phyloP scores from a whole-genome alignment of 495 filamentous ascomycete genomes.

The Xylaria flabelliformis region DNA sequence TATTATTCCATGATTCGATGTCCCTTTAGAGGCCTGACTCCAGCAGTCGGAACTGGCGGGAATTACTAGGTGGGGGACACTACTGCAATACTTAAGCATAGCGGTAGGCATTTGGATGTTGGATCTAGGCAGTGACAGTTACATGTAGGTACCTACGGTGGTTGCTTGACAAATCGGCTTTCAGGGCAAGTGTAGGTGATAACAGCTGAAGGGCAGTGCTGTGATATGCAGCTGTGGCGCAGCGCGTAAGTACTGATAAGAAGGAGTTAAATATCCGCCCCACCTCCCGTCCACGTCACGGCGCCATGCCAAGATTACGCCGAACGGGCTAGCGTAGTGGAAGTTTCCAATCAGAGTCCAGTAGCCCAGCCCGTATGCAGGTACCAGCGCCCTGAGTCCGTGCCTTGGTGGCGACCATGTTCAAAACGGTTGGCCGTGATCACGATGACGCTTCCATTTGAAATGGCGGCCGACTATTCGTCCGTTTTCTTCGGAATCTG shows the following conservation, averaged over 20 bases:
- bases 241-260: background rate
- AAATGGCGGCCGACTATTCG: constrained; percentile 11
- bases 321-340: background rate
- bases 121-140: background rate
- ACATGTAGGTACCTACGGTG: background rate
- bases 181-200: no score
- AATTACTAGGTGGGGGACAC: constrained; percentile 14
- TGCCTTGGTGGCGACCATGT: constrained; percentile 19
- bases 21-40: background rate
- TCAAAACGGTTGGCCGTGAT: constrained; percentile 1
- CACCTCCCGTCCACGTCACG: constrained; percentile 25
- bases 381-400: constrained; percentile 31
- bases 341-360: constrained; percentile 17
- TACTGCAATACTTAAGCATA: background rate
- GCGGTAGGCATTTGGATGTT: background rate
- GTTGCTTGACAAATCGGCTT: constrained; percentile 11
- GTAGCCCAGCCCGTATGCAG: constrained; percentile 32
- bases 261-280: background rate
- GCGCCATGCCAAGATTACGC: background rate
- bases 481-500: constrained; percentile 5
- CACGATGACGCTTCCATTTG: constrained; percentile 25
- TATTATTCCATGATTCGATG: background rate
- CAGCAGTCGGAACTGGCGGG: constrained; percentile 18
- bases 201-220: no score
- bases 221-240: no score